Conservation (phyloP, 2,329 filamentous ascomycete species). For the Didymella sp. region DNA sequence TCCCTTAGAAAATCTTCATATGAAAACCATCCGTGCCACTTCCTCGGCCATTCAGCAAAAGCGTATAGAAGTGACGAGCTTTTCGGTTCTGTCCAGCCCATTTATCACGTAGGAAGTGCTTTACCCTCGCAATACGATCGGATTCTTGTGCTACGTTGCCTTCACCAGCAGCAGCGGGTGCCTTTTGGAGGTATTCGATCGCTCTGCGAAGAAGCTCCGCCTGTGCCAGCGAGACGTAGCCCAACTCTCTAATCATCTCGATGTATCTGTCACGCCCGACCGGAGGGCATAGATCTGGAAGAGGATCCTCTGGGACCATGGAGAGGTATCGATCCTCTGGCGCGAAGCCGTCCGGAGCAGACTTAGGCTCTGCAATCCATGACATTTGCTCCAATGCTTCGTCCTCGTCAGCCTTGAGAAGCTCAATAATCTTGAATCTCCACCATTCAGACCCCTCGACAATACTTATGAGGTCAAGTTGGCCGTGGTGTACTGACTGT, state of each 20-base stretch:
- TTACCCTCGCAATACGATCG: neutral
- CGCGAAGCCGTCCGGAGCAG: neutral
- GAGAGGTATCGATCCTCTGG: neutral
- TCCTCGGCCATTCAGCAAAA: neutral
- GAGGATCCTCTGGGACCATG: neutral
- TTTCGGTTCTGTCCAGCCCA: neutral
- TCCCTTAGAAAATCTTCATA: neutral
- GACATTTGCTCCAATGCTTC: conserved; percentile 3
- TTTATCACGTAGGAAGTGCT: neutral
- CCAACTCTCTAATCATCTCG: neutral
- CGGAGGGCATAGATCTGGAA: neutral
- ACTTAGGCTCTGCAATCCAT: neutral
- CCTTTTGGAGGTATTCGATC: neutral
- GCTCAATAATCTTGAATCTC: neutral
- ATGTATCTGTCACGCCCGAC: conserved; percentile 3
- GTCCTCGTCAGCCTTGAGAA: neutral
- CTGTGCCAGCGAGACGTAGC: neutral
- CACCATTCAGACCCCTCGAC: neutral
- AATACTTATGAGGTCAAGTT: neutral
- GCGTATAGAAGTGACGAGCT: neutral
- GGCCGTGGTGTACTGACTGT: neutral
- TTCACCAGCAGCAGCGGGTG: neutral
- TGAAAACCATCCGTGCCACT: neutral
- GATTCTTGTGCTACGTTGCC: neutral
- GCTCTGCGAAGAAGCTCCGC: neutral